A percentile compares a stretch with the other conserved stretches of the same genome.
phyloP scores from a whole-genome alignment of 805 yeast genomes.

The Monosporozyma aerobia region DNA sequence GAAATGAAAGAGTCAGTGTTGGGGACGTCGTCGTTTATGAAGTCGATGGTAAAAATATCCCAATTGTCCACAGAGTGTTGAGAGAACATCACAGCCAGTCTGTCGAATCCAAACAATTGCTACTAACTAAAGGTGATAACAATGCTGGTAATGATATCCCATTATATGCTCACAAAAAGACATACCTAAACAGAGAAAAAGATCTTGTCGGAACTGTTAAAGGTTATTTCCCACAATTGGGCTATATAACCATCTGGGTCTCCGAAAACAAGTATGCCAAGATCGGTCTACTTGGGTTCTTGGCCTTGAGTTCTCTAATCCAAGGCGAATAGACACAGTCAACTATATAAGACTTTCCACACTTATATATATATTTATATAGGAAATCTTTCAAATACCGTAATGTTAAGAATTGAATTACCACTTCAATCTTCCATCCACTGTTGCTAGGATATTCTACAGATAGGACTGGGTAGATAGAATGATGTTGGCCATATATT shows the following conservation, averaged over 20 bases:
- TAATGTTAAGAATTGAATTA: not conserved
- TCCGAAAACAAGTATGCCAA: conserved; percentile 84
- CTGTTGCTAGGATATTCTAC: not conserved
- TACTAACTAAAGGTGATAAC: conserved; percentile 94
- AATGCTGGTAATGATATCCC: conserved; percentile 87
- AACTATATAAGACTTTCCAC: not conserved
- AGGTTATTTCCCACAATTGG: conserved; percentile 82
- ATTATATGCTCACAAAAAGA: conserved; percentile 66
- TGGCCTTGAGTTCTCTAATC: conserved; percentile 63
- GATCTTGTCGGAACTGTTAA: conserved; percentile 90
- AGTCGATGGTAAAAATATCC: conserved; percentile 66
- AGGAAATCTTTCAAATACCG: not conserved
- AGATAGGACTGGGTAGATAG: not conserved
- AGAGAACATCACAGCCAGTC: conserved; percentile 55
- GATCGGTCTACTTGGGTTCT: conserved; percentile 61
- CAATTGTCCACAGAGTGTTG: conserved; percentile 93
- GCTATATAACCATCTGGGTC: conserved; percentile 83
- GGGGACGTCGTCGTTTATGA: conserved; percentile 96
- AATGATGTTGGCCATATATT: not conserved
- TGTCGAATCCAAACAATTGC: conserved; percentile 42
- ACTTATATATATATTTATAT: not conserved
- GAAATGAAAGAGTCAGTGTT: conserved; percentile 54
- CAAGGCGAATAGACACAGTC: conserved; percentile 37
- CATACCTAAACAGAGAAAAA: conserved; percentile 61
- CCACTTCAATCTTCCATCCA: not conserved